These are phyloP conservation scores for Cutaneotrichosporon dermatis DNA, from an alignment of 1,284 basidiomycete genomes.

Conservation along the genomic window DNA sequence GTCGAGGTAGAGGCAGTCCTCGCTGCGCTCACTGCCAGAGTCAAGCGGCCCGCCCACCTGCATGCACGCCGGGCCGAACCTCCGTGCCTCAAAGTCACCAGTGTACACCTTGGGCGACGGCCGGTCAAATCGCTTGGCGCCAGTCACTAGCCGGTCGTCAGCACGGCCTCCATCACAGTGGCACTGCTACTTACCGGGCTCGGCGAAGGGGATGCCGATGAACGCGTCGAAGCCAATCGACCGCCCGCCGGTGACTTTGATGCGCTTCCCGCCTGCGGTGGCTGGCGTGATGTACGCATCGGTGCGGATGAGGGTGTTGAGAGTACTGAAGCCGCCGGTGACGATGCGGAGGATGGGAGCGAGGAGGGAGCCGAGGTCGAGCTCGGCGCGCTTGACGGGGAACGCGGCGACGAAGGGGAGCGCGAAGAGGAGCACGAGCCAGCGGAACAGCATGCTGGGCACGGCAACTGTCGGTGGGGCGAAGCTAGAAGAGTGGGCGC, in stretches of 20 bases:
- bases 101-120: constrained; percentile 28
- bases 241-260: constrained; percentile 3
- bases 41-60: constrained; percentile 27
- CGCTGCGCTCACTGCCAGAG: constrained; percentile 22
- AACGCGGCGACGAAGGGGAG: background rate
- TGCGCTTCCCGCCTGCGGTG: background rate
- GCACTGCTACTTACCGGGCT: constrained; percentile 8
- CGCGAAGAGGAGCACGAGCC: background rate
- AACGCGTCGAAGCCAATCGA: constrained; percentile 5
- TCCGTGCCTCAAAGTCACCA: constrained; percentile 28
- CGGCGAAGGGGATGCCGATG: constrained; percentile 11
- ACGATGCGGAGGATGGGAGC: background rate
- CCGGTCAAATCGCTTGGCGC: constrained; percentile 46
- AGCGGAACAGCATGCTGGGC: background rate
- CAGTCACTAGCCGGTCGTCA: constrained; percentile 2
- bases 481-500: too few species aligned
- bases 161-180: too few species aligned
- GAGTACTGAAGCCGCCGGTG: background rate
- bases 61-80: constrained; percentile 31
- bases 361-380: background rate
- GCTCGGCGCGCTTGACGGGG: background rate
- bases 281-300: background rate
- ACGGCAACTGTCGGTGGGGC: too few species aligned
- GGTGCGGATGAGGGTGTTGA: background rate
- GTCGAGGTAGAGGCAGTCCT: constrained; percentile 51